Evolutionary conservation across 2,329 filamentous ascomycete species (phyloP), one percentile per base, ranked within the genome.

Genomic region (Davidsoniella eucalypti): DNA sequence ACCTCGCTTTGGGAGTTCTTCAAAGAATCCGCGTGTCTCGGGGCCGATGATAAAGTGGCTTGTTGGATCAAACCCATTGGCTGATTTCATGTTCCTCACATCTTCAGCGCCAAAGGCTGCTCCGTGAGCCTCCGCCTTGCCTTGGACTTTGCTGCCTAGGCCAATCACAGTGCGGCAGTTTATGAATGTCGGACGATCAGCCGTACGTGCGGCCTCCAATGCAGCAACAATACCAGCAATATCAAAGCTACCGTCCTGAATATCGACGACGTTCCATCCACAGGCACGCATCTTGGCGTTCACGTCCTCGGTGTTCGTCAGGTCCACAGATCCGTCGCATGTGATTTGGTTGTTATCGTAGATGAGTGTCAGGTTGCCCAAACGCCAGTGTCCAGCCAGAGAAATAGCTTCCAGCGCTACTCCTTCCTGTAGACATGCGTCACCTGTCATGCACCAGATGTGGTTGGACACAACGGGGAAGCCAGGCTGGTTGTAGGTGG

Each of bases 301-400:
- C 56, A 76, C 63, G 43, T 78, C 72, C 55, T 78, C 74, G 0
- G 67, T 72, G 54, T 73, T 75, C 5, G 64, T 66, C 10, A 64
- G 56, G 46, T 76, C 72, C 2, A 76, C 67, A 2, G 66, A 68
- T 1, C 75, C 75, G 52, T 78, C 75, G 56, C 74, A 78, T 4
- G 73, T 77, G 44, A 78, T 64, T 56, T 75, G 70, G 58, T 78
- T 78, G 60, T 79, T 78, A 55, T 78, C 75, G 55, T 78, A 78
- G 44, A 77, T 70, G 23, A 78, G 60, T 3, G 68, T 69, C 1
- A 79, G 61, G 58, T 78, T 78, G 61, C 72, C 69, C 8, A 79
- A 63, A 54, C 65, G 67, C 59, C 68, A 66, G 58, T 77, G 72
- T 1, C 74, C 75, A 5, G 74, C 74, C 5, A 76, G 66, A 3